Base-by-base conservation (phyloP, 2,329 filamentous ascomycete species). In the Dactylellina parvicollis region DNA sequence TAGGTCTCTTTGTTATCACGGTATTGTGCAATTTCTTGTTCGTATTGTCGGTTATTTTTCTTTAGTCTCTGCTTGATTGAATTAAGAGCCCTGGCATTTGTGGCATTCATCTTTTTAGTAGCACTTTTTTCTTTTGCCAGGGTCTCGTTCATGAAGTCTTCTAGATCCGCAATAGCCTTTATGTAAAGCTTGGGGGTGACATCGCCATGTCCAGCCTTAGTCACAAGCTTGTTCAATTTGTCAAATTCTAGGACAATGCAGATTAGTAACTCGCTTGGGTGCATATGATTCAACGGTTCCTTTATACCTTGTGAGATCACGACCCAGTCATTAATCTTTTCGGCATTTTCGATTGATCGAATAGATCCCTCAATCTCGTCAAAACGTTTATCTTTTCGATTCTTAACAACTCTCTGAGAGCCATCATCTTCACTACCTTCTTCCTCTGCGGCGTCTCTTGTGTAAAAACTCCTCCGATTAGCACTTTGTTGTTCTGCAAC, bases 91-190 rank as follows among this genome's bases (percentile, higher is more conserved):
- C 92, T 92, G 76, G 92, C 90, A 80, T 94, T 96, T 80, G 90
- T 95, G 75, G 93, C 92, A 84, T 96, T 99, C 93, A 98, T 96
- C 87, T 97, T 98, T 88, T 97, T 97, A 75, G 90, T 88, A 1
- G 91, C 91, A 77, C 96, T 91, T 85, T 99, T 99, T 81, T 96
- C 92, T 86, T 97, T 97, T 79, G 92, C 88, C 76, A 96, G 87
- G 22, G 93, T 89, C 85, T 99, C 96, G 80, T 93, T 93, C 86
- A 97, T 91, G 80, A 90, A 88, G 79, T 96, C 93, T 83, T 99
- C 95, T 76, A 99, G 86, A 80, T 99, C 94, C 78, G 94, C 90
- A 77, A 98, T 88, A 77, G 90, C 89, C 84, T 95, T 93, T 82
- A 99, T 89, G 83, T 97, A 99, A 75, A 90, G 83, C 85, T 96